These are phyloP conservation scores for Phoenix roebelenii DNA, from an alignment of 176 grass and related monocot species.

Conservation along the genomic window DNA sequence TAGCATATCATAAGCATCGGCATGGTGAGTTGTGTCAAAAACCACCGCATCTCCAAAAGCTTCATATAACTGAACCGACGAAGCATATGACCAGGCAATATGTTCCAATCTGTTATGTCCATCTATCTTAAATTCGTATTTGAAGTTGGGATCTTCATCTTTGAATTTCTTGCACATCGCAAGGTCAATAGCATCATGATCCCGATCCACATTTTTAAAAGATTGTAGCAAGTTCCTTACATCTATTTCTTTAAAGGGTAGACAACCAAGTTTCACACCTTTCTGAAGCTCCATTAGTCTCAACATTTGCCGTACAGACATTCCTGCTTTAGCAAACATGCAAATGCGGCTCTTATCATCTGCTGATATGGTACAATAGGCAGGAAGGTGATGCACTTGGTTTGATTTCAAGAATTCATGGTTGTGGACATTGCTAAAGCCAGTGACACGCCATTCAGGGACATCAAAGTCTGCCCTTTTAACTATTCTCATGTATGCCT, in stretches of 20 bases:
- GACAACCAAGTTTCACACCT: neutral
- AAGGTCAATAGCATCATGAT: too few relatives aligned
- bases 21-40: slow-evolving; percentile 1
- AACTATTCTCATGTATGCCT: slow-evolving; percentile 4
- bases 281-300: slow-evolving; percentile 4
- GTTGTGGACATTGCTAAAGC: slow-evolving; percentile 6
- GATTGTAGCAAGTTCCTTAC: neutral
- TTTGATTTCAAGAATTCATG: neutral
- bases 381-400: neutral
- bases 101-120: too few relatives aligned
- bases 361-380: slow-evolving; percentile 4
- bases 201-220: too few relatives aligned
- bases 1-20: neutral
- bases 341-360: slow-evolving; percentile 1
- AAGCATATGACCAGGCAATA: neutral
- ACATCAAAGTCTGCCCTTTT: slow-evolving; percentile 1
- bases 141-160: too few relatives aligned
- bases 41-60: slow-evolving; percentile 4
- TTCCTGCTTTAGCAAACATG: slow-evolving; percentile 4
- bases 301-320: slow-evolving; percentile 4
- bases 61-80: neutral
- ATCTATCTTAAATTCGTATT: too few relatives aligned
- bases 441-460: slow-evolving; percentile 1
- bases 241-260: neutral
- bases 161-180: too few relatives aligned